Evolutionary conservation across 2,329 filamentous ascomycete genomes (phyloP).

Genomic region (Cladophialophora chaetospira): DNA sequence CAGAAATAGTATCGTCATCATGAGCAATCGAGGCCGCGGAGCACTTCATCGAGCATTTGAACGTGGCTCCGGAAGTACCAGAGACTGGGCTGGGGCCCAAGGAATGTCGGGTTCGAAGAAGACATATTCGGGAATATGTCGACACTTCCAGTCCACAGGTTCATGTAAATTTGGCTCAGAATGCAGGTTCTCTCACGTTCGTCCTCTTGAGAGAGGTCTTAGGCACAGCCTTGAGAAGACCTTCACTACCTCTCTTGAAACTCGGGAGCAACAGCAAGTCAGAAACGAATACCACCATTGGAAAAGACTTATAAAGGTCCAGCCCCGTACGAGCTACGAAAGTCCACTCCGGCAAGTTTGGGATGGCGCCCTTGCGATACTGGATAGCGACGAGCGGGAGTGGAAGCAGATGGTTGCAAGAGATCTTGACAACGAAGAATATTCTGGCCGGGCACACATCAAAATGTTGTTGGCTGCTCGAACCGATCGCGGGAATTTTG

Average conservation of each 20-base stretch:
- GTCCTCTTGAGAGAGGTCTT: neutral
- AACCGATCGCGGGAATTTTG: neutral
- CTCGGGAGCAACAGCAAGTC: conserved; percentile 33
- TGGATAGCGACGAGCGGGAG: conserved; percentile 35
- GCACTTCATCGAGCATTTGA: too few species aligned
- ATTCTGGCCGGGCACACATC: conserved; percentile 37
- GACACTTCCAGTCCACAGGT: conserved; percentile 4
- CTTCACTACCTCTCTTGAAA: conserved; percentile 3
- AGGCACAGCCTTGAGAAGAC: neutral
- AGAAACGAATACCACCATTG: conserved; percentile 36
- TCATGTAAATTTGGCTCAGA: conserved; percentile 4
- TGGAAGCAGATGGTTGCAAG: conserved; percentile 38
- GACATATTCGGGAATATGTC: conserved; percentile 6
- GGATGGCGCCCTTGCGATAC: conserved; percentile 1
- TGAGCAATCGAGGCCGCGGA: too few species aligned
- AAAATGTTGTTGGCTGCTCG: conserved; percentile 31
- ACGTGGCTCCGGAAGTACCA: too few species aligned
- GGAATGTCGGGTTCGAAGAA: too few species aligned
- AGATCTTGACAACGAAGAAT: conserved; percentile 37
- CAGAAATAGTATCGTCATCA: too few species aligned
- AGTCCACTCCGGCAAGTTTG: neutral
- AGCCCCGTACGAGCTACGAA: conserved; percentile 12
- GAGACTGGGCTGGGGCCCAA: too few species aligned
- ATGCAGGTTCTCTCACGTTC: conserved; percentile 13
- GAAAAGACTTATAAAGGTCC: conserved; percentile 34